phyloP scores from a whole-genome alignment of 225 moss, liverwort and hornwort species.

The Pseudisothecium myosuroides region DNA sequence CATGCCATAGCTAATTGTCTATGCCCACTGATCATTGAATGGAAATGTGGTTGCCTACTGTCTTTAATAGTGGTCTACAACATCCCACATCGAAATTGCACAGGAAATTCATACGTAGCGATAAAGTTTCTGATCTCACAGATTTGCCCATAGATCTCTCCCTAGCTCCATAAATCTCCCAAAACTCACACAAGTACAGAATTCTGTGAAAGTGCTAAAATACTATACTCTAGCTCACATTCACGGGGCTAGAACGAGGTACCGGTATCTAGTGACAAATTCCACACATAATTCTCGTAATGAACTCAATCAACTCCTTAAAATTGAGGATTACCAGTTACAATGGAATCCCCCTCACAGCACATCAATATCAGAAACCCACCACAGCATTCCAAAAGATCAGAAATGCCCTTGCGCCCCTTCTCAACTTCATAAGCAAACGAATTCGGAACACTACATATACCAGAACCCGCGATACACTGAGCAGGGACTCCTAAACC shows the following conservation, averaged over 20 bases:
- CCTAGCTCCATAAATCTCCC: not conserved
- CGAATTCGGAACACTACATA: not conserved
- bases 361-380: not conserved
- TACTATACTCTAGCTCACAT: not conserved
- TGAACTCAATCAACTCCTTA: not conserved
- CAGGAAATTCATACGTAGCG: not conserved
- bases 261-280: not conserved
- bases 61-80: not conserved
- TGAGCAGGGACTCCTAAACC: not conserved
- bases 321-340: not conserved
- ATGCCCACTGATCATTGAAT: not conserved
- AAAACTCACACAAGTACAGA: not conserved
- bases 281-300: not conserved
- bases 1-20: not conserved
- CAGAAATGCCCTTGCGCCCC: not conserved
- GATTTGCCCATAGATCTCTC: not conserved
- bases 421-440: not conserved
- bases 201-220: not conserved
- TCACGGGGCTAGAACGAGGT: not conserved
- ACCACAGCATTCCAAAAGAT: not conserved
- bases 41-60: not conserved
- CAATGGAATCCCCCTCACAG: not conserved
- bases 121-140: not conserved
- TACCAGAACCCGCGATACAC: not conserved
- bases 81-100: not conserved